Evolutionary conservation across 768 basidiomycete species (phyloP), one percentile per base, ranked within the genome.

Genomic region (Boletus subcaerulescens): DNA sequence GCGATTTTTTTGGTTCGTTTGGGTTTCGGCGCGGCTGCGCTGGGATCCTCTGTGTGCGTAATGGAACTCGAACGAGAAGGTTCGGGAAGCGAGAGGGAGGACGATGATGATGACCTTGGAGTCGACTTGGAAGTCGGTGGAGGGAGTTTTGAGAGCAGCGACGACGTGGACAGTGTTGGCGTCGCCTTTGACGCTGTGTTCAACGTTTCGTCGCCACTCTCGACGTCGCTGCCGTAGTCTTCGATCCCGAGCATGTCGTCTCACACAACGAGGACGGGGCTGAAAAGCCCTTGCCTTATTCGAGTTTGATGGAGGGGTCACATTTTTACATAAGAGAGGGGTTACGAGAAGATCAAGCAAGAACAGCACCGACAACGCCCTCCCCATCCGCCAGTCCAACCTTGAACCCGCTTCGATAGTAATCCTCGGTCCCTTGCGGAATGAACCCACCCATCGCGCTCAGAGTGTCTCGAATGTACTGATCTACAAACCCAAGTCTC

Each of bases 151-250:
- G 63, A 49, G 33, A 54, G 48, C 18, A 67, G 51, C 4, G 53
- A 56, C n/a, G 60, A 56, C 15, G 55, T 10, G 12, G 61, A 26
- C 1, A 22, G 11, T 5, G 57, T n/a, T 44, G 65, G 17, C 20
- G 50, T 38, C 35, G 58, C 15, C 44, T 24, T 33, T 11, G 59
- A 22, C 9, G 56, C 55, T 26, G 50, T 18, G 7, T 55, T 39
- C 8, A 52, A 64, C 33, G 52, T 55, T 53, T 81, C 80, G 54
- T 74, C 72, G 53, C 82, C 85, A 63, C 75, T 80, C 60, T 87
- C 84, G 62, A 71, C 79, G 72, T 78, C 87, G 71, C 89, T 91
- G 58, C 87, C 87, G 62, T 91, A 91, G 75, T 77, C 82, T 63
- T 87, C 88, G 55, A 91, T 77, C 32, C 86, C 87, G 58, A 91